Evolutionary conservation across 2,329 filamentous ascomycete genomes (phyloP).

Genomic region (Bipolaris gigantea): DNA sequence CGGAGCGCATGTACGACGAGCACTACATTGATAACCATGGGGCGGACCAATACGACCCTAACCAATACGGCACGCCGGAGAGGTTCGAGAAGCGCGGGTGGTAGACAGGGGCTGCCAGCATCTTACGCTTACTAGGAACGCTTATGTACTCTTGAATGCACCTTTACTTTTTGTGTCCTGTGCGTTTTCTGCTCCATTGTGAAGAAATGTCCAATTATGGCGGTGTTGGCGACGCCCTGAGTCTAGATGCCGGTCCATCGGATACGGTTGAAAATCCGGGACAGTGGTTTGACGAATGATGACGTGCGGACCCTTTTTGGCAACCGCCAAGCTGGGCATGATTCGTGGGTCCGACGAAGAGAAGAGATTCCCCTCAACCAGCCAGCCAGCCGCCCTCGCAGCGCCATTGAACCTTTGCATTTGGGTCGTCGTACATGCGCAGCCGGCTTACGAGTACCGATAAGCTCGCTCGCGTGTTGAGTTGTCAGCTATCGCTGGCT

Average conservation of each 20-base stretch:
- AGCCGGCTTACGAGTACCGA: neutral
- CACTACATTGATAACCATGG: slow-evolving; percentile 49
- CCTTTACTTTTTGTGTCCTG: neutral
- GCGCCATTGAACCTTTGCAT: neutral
- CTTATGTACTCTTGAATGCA: neutral
- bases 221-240: neutral
- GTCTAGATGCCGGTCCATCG: neutral
- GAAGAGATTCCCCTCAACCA: neutral
- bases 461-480: neutral
- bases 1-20: slow-evolving; percentile 53
- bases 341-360: slow-evolving; percentile 10
- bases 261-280: neutral
- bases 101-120: slow-evolving; percentile 20
- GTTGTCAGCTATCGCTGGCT: neutral
- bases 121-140: neutral
- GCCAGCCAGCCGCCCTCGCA: slow-evolving; percentile 5
- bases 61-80: slow-evolving; percentile 44
- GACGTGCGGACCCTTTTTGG: slow-evolving; percentile 11
- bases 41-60: slow-evolving; percentile 52
- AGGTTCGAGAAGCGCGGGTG: slow-evolving; percentile 34
- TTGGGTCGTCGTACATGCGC: neutral
- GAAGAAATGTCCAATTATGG: neutral
- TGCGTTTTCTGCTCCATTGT: neutral
- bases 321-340: slow-evolving; percentile 13
- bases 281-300: neutral